Evolutionary conservation across 1,284 basidiomycete species (phyloP).

Genomic region (Trichosporon inkin): DNA sequence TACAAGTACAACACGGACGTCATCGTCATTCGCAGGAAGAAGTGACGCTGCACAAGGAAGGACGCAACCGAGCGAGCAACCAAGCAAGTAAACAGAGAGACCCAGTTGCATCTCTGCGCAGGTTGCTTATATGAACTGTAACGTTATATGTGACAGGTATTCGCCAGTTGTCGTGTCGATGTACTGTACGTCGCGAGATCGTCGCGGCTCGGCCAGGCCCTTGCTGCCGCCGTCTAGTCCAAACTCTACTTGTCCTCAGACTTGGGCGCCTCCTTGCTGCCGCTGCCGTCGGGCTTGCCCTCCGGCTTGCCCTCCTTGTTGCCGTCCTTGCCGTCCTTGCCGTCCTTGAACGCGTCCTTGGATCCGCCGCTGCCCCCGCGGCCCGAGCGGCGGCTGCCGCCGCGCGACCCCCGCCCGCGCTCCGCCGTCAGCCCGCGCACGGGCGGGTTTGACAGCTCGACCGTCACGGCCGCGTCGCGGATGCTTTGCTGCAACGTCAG

Average conservation of each 20-base stretch:
- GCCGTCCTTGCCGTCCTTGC: constrained; percentile 14
- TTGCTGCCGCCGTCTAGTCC: neutral
- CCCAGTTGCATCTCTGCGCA: neutral
- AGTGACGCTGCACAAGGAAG: neutral
- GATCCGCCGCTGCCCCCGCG: constrained; percentile 28
- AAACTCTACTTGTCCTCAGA: constrained; percentile 9
- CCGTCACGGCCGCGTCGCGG: constrained; percentile 50
- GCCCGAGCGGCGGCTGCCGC: constrained; percentile 53
- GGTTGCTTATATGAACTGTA: neutral
- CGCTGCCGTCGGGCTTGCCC: constrained; percentile 12
- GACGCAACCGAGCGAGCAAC: neutral
- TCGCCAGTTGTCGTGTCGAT: neutral
- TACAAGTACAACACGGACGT: constrained; percentile 41
- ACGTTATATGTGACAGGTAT: constrained; percentile 11
- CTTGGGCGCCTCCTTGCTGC: neutral
- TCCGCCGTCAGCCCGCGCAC: constrained; percentile 21
- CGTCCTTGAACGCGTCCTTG: constrained; percentile 19
- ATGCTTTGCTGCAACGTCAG: constrained; percentile 30
- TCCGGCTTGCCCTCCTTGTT: constrained; percentile 1
- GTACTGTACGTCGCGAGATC: constrained; percentile 2
- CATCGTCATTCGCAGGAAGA: constrained; percentile 31
- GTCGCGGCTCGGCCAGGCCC: too few relatives aligned
- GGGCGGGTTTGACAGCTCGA: constrained; percentile 48
- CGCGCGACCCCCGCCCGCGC: constrained; percentile 50
- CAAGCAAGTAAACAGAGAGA: neutral